A percentile compares a stretch with the other conserved stretches of the same genome.
Conservation (phyloP, 2,329 filamentous ascomycete genomes). For the Cyclaneusma minus region DNA sequence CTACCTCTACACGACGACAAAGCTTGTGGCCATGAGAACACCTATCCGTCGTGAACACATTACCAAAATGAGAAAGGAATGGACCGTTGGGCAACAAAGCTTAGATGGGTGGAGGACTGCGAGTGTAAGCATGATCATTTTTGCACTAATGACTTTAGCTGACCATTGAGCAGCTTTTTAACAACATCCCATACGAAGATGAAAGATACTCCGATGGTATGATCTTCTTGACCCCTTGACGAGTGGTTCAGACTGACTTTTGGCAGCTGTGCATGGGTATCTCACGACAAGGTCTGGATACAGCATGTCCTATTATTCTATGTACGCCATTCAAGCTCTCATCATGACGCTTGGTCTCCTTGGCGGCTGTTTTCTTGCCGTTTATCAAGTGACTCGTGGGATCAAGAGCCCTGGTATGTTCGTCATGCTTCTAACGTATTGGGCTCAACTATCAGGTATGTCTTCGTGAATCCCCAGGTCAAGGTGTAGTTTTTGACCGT, state of each 20-base stretch:
- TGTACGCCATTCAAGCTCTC: slow-evolving; percentile 25
- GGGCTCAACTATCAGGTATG: slow-evolving; percentile 31
- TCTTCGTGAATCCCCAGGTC: slow-evolving; percentile 11
- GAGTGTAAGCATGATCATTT: slow-evolving; percentile 15
- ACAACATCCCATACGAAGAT: slow-evolving; percentile 36
- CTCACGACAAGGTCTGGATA: slow-evolving; percentile 20
- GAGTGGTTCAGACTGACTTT: slow-evolving; percentile 12
- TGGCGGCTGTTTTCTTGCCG: slow-evolving; percentile 32
- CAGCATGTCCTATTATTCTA: slow-evolving; percentile 19
- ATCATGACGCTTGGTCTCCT: slow-evolving; percentile 32
- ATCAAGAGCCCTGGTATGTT: slow-evolving; percentile 40
- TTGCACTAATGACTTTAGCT: slow-evolving; percentile 1
- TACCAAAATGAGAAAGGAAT: slow-evolving; percentile 18
- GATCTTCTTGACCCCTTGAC: slow-evolving; percentile 2
- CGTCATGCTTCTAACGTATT: slow-evolving; percentile 50
- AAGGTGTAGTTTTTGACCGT: slow-evolving; percentile 8
- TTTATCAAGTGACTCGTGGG: slow-evolving; percentile 33
- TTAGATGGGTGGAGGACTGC: slow-evolving; percentile 23
- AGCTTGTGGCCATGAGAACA: slow-evolving; percentile 18
- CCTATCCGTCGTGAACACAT: slow-evolving; percentile 20
- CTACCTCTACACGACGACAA: slow-evolving; percentile 34
- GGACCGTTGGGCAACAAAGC: slow-evolving; percentile 20
- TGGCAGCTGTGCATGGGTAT: slow-evolving; percentile 22
- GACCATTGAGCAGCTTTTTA: slow-evolving; percentile 26
- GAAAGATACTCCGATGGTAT: slow-evolving; percentile 26